Conservation (phyloP, 495 filamentous ascomycete species). For the Pyronema omphalodes region DNA sequence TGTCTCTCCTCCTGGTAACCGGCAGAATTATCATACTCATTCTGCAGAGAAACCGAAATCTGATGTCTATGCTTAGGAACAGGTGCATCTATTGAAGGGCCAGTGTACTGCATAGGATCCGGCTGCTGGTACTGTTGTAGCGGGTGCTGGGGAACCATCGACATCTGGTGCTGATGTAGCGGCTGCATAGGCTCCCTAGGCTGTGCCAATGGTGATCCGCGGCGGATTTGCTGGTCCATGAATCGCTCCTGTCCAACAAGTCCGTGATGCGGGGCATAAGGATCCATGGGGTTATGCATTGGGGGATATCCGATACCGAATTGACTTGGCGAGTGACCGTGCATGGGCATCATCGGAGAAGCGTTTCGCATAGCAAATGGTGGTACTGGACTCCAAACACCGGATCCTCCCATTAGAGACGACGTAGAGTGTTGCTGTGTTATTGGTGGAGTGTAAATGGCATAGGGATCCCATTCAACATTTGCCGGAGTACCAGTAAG, state of each 20-base stretch:
- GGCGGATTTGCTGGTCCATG: slow-evolving; percentile 26
- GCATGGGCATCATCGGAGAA: slow-evolving; percentile 13
- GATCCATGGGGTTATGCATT: slow-evolving; percentile 1
- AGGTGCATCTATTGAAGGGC: slow-evolving; percentile 41
- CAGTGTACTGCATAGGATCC: slow-evolving; percentile 12
- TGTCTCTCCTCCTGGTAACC: slow-evolving; percentile 50
- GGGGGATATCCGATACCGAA: slow-evolving; percentile 4
- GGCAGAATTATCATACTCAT: slow-evolving; percentile 59
- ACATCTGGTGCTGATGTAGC: slow-evolving; percentile 7
- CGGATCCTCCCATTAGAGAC: slow-evolving; percentile 10
- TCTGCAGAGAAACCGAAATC: slow-evolving; percentile 55
- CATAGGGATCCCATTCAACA: slow-evolving; percentile 12
- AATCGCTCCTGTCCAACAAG: slow-evolving; percentile 26
- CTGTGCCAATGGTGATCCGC: slow-evolving; percentile 25
- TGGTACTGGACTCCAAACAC: slow-evolving; percentile 14
- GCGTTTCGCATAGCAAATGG: slow-evolving; percentile 14
- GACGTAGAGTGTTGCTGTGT: slow-evolving; percentile 17
- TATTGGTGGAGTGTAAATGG: slow-evolving; percentile 11
- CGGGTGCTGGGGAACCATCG: slow-evolving; percentile 5
- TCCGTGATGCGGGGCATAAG: slow-evolving; percentile 14
- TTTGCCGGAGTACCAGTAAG: slow-evolving; percentile 16
- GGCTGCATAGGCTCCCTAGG: slow-evolving; percentile 13
- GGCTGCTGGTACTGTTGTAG: slow-evolving; percentile 7
- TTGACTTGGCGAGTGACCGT: slow-evolving; percentile 14
- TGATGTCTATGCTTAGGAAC: slow-evolving; percentile 51